A percentile compares a stretch with the other conserved stretches of the same genome.
Evolutionary conservation across 139 green algal genomes (phyloP).

Genomic region (Chlamydomonas eustigma): DNA sequence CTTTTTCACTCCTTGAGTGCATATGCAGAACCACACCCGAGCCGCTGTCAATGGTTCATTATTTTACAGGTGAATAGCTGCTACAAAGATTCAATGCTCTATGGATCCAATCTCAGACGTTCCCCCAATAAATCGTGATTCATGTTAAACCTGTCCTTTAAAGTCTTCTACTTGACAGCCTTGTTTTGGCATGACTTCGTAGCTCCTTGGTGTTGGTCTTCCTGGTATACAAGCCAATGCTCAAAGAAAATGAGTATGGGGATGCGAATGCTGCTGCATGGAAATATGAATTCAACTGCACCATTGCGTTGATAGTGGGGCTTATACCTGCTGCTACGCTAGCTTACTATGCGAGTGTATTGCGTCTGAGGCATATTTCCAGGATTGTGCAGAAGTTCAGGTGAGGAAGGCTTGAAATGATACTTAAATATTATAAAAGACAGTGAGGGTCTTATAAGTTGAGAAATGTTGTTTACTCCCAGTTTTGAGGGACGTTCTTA

Average conservation of each 20-base stretch:
- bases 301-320: not conserved
- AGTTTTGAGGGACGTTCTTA: too few species aligned
- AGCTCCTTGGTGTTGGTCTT: conserved; percentile 17
- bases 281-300: not conserved
- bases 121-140: too few species aligned
- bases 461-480: too few species aligned
- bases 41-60: not conserved
- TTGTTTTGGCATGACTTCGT: too few species aligned
- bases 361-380: not conserved
- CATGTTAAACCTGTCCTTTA: too few species aligned
- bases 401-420: not conserved
- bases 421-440: too few species aligned
- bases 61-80: conserved; percentile 9
- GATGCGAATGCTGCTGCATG: not conserved
- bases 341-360: not conserved
- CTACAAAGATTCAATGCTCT: too few species aligned
- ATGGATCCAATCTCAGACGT: too few species aligned
- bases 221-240: conserved; percentile 6
- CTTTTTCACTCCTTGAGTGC: not conserved
- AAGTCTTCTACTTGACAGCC: too few species aligned
- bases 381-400: not conserved
- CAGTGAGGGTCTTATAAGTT: too few species aligned
- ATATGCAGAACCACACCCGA: not conserved
- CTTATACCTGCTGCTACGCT: not conserved
- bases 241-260: too few species aligned